A percentile compares a stretch with the other conserved stretches of the same genome.
phyloP scores from a whole-genome alignment of 768 basidiomycete species.

The Rhodotorula diobovata region DNA sequence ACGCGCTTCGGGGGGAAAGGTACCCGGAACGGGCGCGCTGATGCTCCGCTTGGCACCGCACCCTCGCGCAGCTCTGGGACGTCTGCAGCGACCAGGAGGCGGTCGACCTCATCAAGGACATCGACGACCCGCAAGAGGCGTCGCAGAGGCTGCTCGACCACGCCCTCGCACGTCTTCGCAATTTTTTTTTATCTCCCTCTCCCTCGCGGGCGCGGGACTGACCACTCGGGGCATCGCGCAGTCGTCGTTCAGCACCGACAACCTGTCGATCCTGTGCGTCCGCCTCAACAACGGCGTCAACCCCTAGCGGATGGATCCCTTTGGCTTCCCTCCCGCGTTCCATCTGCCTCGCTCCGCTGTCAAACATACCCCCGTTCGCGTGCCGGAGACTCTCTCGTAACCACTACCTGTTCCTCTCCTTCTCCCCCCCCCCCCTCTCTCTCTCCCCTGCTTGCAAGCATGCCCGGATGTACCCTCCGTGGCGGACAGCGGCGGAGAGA shows the following conservation, averaged over 20 bases:
- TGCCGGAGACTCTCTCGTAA: no score
- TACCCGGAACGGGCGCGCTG: no score
- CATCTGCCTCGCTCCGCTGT: no score
- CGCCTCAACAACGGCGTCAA: not conserved
- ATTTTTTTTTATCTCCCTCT: conserved; percentile 48
- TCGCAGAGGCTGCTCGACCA: conserved; percentile 69
- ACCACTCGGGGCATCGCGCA: not conserved
- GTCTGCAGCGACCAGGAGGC: conserved; percentile 86
- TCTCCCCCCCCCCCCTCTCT: no score
- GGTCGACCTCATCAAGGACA: conserved; percentile 68
- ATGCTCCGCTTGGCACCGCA: not conserved
- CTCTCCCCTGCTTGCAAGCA: no score
- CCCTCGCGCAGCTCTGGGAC: conserved; percentile 68
- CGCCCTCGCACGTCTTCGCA: conserved; percentile 50
- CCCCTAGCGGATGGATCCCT: not conserved
- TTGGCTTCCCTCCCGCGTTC: no score
- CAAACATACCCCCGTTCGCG: no score
- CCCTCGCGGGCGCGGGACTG: no score
- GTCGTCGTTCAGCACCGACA: not conserved
- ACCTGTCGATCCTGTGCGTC: not conserved
- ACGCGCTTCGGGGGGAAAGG: no score
- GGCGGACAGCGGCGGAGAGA: no score
- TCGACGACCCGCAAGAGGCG: conserved; percentile 75
- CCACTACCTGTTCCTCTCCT: no score
- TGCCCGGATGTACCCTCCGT: no score